These are phyloP conservation scores for Ascobolus immersus DNA, from an alignment of 495 filamentous ascomycete genomes.

Conservation along the genomic window DNA sequence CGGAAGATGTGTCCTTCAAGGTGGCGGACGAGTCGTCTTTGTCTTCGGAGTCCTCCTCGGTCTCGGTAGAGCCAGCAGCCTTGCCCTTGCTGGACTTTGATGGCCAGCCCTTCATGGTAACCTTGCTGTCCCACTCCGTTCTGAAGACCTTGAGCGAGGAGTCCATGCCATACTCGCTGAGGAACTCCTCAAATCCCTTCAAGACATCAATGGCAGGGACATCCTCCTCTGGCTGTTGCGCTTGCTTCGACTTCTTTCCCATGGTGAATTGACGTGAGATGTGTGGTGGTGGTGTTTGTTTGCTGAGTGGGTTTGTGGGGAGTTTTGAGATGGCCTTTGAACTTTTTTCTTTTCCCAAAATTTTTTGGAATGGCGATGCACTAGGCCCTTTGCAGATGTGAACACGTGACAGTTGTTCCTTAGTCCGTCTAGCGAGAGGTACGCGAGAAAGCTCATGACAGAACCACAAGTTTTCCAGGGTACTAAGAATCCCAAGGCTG, in stretches of 20 bases:
- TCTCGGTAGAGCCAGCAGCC: constrained; percentile 8
- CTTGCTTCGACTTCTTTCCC: constrained; percentile 7
- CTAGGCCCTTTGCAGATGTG: no score
- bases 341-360: no score
- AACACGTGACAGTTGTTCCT: no score
- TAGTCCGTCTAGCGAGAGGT: no score
- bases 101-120: constrained; percentile 8
- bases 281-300: not conserved
- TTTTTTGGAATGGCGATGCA: no score
- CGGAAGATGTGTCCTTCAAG: not conserved
- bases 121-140: constrained; percentile 4
- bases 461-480: no score
- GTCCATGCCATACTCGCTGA: constrained; percentile 9
- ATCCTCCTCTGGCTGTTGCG: constrained; percentile 5
- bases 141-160: constrained; percentile 11
- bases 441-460: no score
- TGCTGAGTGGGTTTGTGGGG: not conserved
- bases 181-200: constrained; percentile 13
- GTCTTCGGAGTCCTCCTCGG: constrained; percentile 9
- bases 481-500: no score
- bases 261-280: constrained; percentile 2
- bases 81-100: not conserved
- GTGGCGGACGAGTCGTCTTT: not conserved
- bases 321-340: no score
- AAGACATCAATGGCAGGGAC: constrained; percentile 11